phyloP scores from a whole-genome alignment of 164 flowering plant genomes.

The Liriodendron chinense region DNA sequence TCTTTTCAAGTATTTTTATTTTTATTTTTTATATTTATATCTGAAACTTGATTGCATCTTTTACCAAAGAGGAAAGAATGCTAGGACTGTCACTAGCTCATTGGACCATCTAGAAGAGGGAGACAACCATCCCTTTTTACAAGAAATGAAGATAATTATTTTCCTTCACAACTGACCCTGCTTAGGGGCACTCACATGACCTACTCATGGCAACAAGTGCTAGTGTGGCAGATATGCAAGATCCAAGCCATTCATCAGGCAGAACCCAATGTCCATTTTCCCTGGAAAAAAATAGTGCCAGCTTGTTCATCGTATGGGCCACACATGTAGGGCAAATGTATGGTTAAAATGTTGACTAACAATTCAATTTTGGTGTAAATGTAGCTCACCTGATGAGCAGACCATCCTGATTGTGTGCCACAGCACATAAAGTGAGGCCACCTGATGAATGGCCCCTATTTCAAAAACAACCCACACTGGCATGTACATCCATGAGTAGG shows the following conservation, averaged over 20 bases:
- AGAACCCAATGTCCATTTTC: not conserved
- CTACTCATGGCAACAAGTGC: no score
- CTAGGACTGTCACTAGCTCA: not conserved
- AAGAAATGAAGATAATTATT: not conserved
- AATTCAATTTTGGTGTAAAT: not conserved
- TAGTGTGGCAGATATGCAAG: not conserved
- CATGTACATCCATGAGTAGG: not conserved
- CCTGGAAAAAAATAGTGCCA: not conserved
- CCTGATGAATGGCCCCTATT: not conserved
- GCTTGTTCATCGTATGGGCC: not conserved
- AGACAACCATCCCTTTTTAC: not conserved
- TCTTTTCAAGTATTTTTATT: not conserved
- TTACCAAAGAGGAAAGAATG: not conserved
- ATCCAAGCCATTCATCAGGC: not conserved
- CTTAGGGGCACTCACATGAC: no score
- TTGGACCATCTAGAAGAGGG: not conserved
- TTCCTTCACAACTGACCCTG: no score
- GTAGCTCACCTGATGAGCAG: not conserved
- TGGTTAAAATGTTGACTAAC: not conserved
- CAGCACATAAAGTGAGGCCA: not conserved
- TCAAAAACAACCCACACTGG: not conserved
- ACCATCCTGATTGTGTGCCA: not conserved
- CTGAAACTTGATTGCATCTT: not conserved
- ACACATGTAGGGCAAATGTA: not conserved
- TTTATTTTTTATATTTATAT: not conserved